A percentile compares a stretch with the other conserved stretches of the same genome.
phyloP scores from a whole-genome alignment of 2,329 filamentous ascomycete genomes.

The Scedosporium aurantiacum region DNA sequence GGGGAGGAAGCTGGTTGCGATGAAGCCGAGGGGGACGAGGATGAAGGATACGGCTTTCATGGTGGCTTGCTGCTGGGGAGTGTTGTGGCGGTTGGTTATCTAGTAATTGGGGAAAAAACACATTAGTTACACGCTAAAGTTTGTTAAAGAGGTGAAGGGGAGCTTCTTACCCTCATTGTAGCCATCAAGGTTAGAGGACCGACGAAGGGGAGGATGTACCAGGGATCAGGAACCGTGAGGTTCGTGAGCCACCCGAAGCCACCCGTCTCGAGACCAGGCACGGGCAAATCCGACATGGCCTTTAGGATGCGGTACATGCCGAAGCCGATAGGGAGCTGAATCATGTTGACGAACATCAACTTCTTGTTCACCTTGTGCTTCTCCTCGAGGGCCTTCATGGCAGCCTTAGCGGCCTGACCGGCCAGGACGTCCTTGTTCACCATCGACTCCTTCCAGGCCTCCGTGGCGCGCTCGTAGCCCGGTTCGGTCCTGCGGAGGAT shows the following conservation, averaged over 20 bases:
- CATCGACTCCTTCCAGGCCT: constrained; percentile 34
- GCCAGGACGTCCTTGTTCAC: background rate
- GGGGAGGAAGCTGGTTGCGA: constrained; percentile 35
- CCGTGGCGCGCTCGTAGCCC: constrained; percentile 31
- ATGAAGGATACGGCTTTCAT: constrained; percentile 30
- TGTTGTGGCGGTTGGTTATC: constrained; percentile 24
- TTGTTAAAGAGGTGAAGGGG: background rate
- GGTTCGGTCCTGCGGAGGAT: constrained; percentile 40
- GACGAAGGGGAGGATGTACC: constrained; percentile 57
- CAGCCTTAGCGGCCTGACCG: constrained; percentile 8
- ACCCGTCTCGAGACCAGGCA: constrained; percentile 64
- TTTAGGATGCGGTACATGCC: constrained; percentile 70
- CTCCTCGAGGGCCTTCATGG: constrained; percentile 14
- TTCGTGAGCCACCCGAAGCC: constrained; percentile 71
- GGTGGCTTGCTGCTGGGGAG: constrained; percentile 22
- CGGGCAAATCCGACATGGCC: constrained; percentile 65
- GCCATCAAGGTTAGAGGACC: constrained; percentile 46
- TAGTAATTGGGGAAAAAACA: constrained; percentile 10
- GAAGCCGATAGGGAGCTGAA: constrained; percentile 57
- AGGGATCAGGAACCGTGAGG: constrained; percentile 66
- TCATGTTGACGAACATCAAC: constrained; percentile 26
- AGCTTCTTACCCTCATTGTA: constrained; percentile 38
- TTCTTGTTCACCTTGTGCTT: constrained; percentile 23
- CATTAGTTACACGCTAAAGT: background rate
- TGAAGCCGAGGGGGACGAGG: constrained; percentile 31